phyloP scores from a whole-genome alignment of 768 basidiomycete genomes.

The Podaxis sp. region DNA sequence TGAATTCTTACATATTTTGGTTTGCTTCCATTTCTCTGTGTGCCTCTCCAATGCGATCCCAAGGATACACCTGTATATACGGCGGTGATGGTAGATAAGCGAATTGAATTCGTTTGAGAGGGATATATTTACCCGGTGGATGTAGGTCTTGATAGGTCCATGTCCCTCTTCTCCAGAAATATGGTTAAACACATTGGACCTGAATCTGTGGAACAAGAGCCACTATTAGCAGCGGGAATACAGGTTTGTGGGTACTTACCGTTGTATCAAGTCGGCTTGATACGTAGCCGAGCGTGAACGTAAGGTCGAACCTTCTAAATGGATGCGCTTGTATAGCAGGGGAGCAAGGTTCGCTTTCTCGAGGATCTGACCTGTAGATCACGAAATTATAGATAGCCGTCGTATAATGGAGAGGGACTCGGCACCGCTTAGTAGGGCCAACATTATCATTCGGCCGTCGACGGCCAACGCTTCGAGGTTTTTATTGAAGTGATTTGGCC shows the following conservation, averaged over 20 bases:
- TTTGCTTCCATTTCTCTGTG: constrained; percentile 84
- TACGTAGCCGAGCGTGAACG: constrained; percentile 72
- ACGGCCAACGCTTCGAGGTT: constrained; percentile 66
- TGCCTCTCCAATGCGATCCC: constrained; percentile 75
- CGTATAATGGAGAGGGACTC: constrained; percentile 7
- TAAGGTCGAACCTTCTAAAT: constrained; percentile 85
- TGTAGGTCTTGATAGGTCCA: constrained; percentile 65
- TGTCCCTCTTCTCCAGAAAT: constrained; percentile 54
- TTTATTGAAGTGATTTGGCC: constrained; percentile 66
- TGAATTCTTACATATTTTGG: constrained; percentile 27
- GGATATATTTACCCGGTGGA: constrained; percentile 58
- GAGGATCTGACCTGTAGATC: constrained; percentile 43
- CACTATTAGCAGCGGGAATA: neutral
- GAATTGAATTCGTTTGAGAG: constrained; percentile 1
- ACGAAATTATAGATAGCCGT: constrained; percentile 14
- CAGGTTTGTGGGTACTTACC: constrained; percentile 29
- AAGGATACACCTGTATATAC: constrained; percentile 61
- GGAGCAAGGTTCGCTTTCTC: constrained; percentile 52
- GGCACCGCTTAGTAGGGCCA: constrained; percentile 64
- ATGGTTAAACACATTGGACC: constrained; percentile 44
- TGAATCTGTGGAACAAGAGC: constrained; percentile 38
- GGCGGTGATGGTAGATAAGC: constrained; percentile 4
- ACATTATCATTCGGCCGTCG: constrained; percentile 72
- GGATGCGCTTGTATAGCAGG: constrained; percentile 79
- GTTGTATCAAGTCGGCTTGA: constrained; percentile 65